Evolutionary conservation across 805 yeast genomes (phyloP), one percentile per base, ranked within the genome.

Genomic region (Saturnispora dispora): DNA sequence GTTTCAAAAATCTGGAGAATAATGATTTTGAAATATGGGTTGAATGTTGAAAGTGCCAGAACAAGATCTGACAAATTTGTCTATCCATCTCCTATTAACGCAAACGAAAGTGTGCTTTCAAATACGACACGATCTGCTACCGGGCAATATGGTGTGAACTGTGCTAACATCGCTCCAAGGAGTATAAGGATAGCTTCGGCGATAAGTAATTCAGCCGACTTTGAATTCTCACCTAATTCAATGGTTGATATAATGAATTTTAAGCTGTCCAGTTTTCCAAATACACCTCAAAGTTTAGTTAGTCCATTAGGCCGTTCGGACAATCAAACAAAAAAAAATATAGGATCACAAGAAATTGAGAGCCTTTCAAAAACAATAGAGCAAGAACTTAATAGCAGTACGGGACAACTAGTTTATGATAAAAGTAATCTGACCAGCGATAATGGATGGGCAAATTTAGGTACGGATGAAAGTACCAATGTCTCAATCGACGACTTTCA

Each of bases 91-190:
- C 58, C 58, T 5, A 28, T 42, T 7, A 22, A 33, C 37, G 37
- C 40, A 23, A 15, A 11, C 2, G 32, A 41, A 27, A 15, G 8
- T 7, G 20, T 13, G 22, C 13, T 22, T 15, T 13, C 18, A 13
- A 22, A 39, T 23, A 22, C 23, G 7, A 15, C 44, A 25, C 44
- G n/a, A 27, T 17, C 27, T 35, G 3, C 22, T 17, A 25, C 15
- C 10, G 27, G 28, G 3, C 23, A 5, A 8, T 10, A 15, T 23
- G 44, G 41, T 13, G 53, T 53, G 23, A 46, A 42, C n/a, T 62
- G 64, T 49, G 53, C 60, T 2, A 62, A 62, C 28, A 52, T 60
- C 30, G 60, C 61, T 1, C 64, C 66, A 40, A 52, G 59, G 35
- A 50, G 57, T 5, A 52, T 59, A 42, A 52, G 58, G 27, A 51